Evolutionary conservation across 2,329 filamentous ascomycete genomes (phyloP).

Genomic region (Akanthomyces muscarius): DNA sequence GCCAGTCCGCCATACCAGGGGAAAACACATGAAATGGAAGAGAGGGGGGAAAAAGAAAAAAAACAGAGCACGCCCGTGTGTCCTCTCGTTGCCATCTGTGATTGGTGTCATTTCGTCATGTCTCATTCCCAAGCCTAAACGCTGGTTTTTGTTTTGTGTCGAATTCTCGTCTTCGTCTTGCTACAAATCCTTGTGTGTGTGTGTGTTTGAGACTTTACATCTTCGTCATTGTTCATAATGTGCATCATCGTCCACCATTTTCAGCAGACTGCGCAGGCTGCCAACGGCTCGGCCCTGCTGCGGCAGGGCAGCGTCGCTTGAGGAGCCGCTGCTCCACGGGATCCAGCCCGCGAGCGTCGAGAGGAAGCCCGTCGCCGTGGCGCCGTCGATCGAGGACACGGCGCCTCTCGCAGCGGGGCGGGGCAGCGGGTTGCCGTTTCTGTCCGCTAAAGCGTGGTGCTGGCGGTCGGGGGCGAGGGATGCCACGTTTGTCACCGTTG

Average conservation of each 20-base stretch:
- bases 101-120: background rate
- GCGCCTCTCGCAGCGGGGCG: constrained; percentile 12
- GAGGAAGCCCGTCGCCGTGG: constrained; percentile 15
- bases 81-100: background rate
- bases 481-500: background rate
- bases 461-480: constrained; percentile 1
- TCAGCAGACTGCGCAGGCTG: constrained; percentile 51
- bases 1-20: no score
- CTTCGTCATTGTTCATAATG: background rate
- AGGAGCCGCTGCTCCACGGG: constrained; percentile 15
- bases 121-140: background rate
- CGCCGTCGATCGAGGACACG: constrained; percentile 8
- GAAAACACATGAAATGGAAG: no score
- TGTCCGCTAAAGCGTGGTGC: background rate
- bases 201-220: no score
- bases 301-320: constrained; percentile 25
- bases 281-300: constrained; percentile 50
- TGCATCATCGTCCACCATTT: constrained; percentile 12
- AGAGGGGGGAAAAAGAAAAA: no score
- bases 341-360: constrained; percentile 19
- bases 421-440: constrained; percentile 15
- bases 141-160: no score
- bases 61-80: no score
- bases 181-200: background rate
- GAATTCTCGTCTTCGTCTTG: background rate